These are phyloP conservation scores for Alternaria sp. DNA, from an alignment of 2,329 filamentous ascomycete species.

Conservation along the genomic window DNA sequence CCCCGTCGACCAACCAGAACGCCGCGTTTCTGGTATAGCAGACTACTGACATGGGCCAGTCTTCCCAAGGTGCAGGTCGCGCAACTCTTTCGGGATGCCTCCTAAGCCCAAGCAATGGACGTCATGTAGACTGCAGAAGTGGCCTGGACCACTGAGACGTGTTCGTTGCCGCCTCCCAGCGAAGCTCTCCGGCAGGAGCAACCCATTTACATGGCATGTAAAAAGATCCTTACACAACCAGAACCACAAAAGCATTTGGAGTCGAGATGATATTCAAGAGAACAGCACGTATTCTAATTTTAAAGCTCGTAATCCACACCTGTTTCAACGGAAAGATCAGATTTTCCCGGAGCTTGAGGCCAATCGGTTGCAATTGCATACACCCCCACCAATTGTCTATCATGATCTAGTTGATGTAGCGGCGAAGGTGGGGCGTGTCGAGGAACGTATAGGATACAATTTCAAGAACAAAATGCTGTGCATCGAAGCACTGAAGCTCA, in stretches of 20 bases:
- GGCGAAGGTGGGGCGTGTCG: slow-evolving; percentile 23
- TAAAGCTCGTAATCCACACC: slow-evolving; percentile 19
- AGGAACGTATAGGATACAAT: slow-evolving; percentile 27
- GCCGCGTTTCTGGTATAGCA: neutral
- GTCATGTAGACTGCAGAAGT: neutral
- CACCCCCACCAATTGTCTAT: slow-evolving; percentile 8
- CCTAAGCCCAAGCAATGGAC: neutral
- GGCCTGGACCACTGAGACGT: neutral
- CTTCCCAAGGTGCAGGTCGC: neutral
- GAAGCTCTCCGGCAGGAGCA: neutral
- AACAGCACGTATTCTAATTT: slow-evolving; percentile 22
- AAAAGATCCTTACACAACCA: neutral
- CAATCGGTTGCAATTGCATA: slow-evolving; percentile 11
- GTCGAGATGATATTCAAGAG: neutral
- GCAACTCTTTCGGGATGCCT: neutral
- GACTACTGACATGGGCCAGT: slow-evolving; percentile 1
- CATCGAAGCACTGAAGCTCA: slow-evolving; percentile 31
- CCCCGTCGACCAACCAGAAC: neutral
- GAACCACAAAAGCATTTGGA: neutral
- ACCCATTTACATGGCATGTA: neutral
- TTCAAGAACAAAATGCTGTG: slow-evolving; percentile 32
- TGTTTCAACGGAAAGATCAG: slow-evolving; percentile 27
- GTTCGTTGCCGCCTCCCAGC: neutral
- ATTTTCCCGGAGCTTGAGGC: slow-evolving; percentile 18
- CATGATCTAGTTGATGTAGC: slow-evolving; percentile 30